Conservation (phyloP, 176 grass and related monocot genomes). For the Chrysopogon serrulatus region DNA sequence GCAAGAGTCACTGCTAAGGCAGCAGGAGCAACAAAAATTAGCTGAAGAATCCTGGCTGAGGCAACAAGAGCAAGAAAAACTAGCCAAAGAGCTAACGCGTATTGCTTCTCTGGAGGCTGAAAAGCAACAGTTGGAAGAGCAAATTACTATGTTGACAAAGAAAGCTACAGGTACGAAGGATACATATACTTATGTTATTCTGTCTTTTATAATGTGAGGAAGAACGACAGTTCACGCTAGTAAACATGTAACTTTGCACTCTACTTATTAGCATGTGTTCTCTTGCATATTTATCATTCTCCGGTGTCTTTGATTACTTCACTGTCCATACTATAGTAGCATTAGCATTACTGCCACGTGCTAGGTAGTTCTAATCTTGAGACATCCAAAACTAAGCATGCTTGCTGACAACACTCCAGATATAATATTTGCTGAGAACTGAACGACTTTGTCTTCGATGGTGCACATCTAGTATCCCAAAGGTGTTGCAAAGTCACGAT, state of each 20-base stretch:
- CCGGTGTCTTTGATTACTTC: neutral
- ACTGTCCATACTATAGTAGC: slow-evolving; percentile 1
- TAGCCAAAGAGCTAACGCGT: slow-evolving; percentile 62
- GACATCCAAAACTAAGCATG: slow-evolving; percentile 3
- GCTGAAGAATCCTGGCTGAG: slow-evolving; percentile 59
- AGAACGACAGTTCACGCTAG: neutral
- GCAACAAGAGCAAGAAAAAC: slow-evolving; percentile 73
- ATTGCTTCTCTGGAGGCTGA: slow-evolving; percentile 56
- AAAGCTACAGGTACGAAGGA: slow-evolving; percentile 71
- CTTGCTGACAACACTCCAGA: neutral
- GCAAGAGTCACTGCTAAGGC: slow-evolving; percentile 68
- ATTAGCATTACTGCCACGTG: neutral
- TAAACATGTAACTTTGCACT: neutral
- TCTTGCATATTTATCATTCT: neutral
- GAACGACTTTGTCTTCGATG: neutral
- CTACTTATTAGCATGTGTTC: neutral
- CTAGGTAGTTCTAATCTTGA: slow-evolving; percentile 1
- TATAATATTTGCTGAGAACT: slow-evolving; percentile 9
- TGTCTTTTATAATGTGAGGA: neutral
- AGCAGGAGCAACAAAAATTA: slow-evolving; percentile 81
- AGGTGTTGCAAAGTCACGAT: neutral
- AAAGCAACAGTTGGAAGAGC: slow-evolving; percentile 80
- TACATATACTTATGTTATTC: neutral
- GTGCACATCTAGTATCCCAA: neutral
- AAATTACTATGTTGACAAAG: slow-evolving; percentile 59